Conservation (phyloP, 331 rosid genomes). For the Spiraea crenata region DNA sequence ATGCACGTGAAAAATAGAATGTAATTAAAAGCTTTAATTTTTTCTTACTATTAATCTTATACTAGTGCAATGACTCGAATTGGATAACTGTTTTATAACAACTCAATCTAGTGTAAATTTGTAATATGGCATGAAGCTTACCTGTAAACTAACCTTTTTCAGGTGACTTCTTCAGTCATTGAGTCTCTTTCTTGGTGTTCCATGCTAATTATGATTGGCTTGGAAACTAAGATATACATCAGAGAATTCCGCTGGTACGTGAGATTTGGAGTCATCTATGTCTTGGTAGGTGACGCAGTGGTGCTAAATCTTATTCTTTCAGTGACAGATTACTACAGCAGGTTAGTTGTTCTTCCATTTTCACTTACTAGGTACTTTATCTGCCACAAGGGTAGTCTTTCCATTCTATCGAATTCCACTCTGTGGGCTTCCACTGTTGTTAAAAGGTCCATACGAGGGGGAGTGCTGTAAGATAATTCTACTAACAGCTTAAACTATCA, state of each 20-base stretch:
- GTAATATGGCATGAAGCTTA: slow-evolving; percentile 8
- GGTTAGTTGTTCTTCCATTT: slow-evolving; percentile 43
- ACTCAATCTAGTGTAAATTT: slow-evolving; percentile 8
- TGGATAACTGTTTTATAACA: neutral
- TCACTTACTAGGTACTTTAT: slow-evolving; percentile 2
- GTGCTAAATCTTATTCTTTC: slow-evolving; percentile 61
- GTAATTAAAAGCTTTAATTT: neutral
- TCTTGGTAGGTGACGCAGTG: slow-evolving; percentile 71
- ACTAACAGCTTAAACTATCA: no score
- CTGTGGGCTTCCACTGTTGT: neutral
- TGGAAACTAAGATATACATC: slow-evolving; percentile 68
- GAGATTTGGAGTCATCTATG: slow-evolving; percentile 76
- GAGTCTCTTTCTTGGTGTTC: slow-evolving; percentile 72
- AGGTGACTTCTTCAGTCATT: slow-evolving; percentile 44
- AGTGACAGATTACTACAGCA: slow-evolving; percentile 46
- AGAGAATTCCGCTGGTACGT: slow-evolving; percentile 72
- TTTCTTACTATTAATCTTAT: slow-evolving; percentile 13
- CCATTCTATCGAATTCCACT: neutral
- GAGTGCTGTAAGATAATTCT: neutral
- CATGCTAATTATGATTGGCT: slow-evolving; percentile 51
- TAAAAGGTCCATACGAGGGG: neutral
- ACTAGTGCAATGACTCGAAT: neutral
- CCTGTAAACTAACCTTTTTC: neutral
- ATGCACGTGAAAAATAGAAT: neutral
- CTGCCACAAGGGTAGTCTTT: neutral